Base-by-base conservation (phyloP, 1,284 basidiomycete species). In the Cutaneotrichosporon spelunceum region DNA sequence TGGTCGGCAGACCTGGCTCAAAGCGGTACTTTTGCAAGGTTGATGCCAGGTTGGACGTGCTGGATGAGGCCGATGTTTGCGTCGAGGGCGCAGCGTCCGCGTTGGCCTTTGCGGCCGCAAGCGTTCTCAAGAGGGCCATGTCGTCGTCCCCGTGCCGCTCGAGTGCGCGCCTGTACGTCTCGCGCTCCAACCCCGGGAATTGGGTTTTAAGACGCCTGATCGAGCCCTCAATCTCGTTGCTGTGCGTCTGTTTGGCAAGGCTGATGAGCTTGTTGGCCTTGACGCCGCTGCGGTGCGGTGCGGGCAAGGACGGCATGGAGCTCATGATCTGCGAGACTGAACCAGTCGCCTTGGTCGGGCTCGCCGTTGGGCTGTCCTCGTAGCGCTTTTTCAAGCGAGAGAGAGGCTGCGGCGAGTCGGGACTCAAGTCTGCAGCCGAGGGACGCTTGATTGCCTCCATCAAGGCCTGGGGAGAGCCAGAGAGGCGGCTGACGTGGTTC, bases 301-400 rank as follows among this genome's bases (percentile, higher is more conserved):
- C 65, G 30, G 59, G 63, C 53, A 30, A 29, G 8, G 62, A 66
- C n/a, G 56, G 56, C 53, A 42, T 21, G 19, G 49, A 62, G 27
- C 34, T 23, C 27, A 29, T 7, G 4, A 33, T 33, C 24, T 8
- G 36, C 4, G 24, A 13, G 34, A 16, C 13, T 10, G 44, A 36
- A 39, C 27, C 21, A 21, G 29, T 7, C 5, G 54, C 34, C 53
- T 49, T 59, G 24, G 42, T 60, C 19, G 47, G 64, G 39, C 39
- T 58, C 19, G 27, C 36, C 14, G 19, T 60, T 16, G 68, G 67
- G 1, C 65, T 57, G 8, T 62, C 64, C 52, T 67, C 70, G 24
- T 56, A 59, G 26, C 64, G 67, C 21, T 63, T 56, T 63, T 70
- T 75, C 56, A 69, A 52, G 23, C 64, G 62, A 29, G 62, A 66